Base-by-base conservation (phyloP, 352 stramenopile genomes). In the Pythium apleroticum region DNA sequence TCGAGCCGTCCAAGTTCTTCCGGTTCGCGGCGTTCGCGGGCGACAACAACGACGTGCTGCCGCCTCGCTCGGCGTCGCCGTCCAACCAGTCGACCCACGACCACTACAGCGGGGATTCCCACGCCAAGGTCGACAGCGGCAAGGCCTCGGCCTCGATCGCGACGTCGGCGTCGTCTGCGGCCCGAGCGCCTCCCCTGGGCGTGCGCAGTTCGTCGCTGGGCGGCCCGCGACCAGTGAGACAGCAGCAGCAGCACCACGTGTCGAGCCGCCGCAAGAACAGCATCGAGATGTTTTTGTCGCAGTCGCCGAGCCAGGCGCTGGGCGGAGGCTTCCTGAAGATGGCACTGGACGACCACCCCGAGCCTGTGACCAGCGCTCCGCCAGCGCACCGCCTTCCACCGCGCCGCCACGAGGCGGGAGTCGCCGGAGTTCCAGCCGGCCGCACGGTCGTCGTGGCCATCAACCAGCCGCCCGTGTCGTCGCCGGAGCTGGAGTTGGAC, bases 221-320 rank as follows among this genome's bases (percentile, higher is more conserved):
- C 55, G 53, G 48, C 20, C 4, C 22, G 48, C 48, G 48, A 10
- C 48, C 35, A 43, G 0, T 59, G 46, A 19, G 39, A 46, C 43
- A 28, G 43, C 43, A 28, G n/a, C n/a, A 15, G 1, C 43, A 52
- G n/a, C 43, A 28, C 43, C 43, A 52, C 12, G 19, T 74, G 53
- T 71, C 76, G n/a, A 79, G 69, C 24, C 82, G 77, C 45, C 81
- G 86, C 45, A 94, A 94, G 75, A 94, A 88, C 75, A 91, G 81
- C 70, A 91, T 94, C 35, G 86, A 94, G 68, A 91, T 94, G 84
- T 94, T 94, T 76, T 68, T 94, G 3, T 94, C 86, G 65, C 86
- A 92, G 66, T 91, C 81, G 55, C 86, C 86, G 1, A 90, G 79
- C 45, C 86, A 94, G 57, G 84, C 84, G 19, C 67, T 94, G 22